These are phyloP conservation scores for Hordeum vulgare DNA, from an alignment of 176 grass and related monocot genomes.

Conservation along the genomic window MorexV3_pseudomolecules_assembly NC_058521.1:11567228-11567727, in stretches of 20 bases:
- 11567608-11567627: too few species aligned
- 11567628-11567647: not conserved
- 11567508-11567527: not conserved
- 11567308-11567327: slow-evolving; percentile 89
- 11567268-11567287: slow-evolving; percentile 48
- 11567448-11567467: slow-evolving; percentile 54
- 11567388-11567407: slow-evolving; percentile 71
- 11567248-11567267: slow-evolving; percentile 48
- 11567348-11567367: slow-evolving; percentile 66
- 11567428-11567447: slow-evolving; percentile 58
- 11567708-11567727: not conserved
- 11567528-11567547: not conserved
- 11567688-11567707: not conserved
- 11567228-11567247: slow-evolving; percentile 24
- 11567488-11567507: not conserved
- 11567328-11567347: slow-evolving; percentile 70
- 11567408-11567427: slow-evolving; percentile 51
- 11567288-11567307: slow-evolving; percentile 44
- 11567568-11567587: not conserved
- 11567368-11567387: slow-evolving; percentile 53
- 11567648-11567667: not conserved
- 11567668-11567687: not conserved
- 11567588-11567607: not conserved
- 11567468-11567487: not conserved
- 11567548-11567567: not conserved